Conservation (phyloP, 2,329 filamentous ascomycete genomes). For the Pezicula rhizophila region DNA sequence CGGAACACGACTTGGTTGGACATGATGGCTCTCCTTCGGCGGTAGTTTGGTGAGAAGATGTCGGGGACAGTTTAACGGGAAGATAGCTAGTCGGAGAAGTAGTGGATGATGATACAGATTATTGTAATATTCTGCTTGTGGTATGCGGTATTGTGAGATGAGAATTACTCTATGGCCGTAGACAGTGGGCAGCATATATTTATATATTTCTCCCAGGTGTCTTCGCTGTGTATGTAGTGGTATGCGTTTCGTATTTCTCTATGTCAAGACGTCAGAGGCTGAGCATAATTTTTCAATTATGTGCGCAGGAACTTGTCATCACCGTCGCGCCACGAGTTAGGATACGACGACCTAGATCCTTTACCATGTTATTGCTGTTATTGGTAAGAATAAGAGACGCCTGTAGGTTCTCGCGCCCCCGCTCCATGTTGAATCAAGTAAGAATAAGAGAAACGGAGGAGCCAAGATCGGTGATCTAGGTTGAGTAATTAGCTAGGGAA, state of each 20-base stretch:
- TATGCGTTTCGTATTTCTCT: not conserved
- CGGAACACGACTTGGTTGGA: conserved; percentile 13
- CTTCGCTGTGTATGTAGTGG: not conserved
- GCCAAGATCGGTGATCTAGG: too few relatives aligned
- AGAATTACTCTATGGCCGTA: not conserved
- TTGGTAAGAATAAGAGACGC: not conserved
- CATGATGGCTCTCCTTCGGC: conserved; percentile 10
- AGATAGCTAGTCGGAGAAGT: not conserved
- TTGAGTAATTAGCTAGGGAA: too few relatives aligned
- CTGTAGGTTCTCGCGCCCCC: not conserved
- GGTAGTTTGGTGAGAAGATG: not conserved
- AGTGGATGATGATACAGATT: not conserved
- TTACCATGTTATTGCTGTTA: not conserved
- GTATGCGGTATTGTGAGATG: not conserved
- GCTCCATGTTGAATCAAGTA: not conserved
- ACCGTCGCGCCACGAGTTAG: not conserved
- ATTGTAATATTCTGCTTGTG: not conserved
- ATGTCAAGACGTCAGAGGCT: not conserved
- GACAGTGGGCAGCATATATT: not conserved
- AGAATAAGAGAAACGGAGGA: not conserved
- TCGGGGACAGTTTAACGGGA: not conserved
- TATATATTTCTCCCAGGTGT: not conserved
- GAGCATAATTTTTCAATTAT: not conserved
- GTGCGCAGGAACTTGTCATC: not conserved
- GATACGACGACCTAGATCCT: not conserved